A percentile compares a stretch with the other conserved stretches of the same genome.
These are phyloP conservation scores for Mollisiaceae sp. DNA, from an alignment of 2,329 filamentous ascomycete genomes.

Conservation along the genomic window DNA sequence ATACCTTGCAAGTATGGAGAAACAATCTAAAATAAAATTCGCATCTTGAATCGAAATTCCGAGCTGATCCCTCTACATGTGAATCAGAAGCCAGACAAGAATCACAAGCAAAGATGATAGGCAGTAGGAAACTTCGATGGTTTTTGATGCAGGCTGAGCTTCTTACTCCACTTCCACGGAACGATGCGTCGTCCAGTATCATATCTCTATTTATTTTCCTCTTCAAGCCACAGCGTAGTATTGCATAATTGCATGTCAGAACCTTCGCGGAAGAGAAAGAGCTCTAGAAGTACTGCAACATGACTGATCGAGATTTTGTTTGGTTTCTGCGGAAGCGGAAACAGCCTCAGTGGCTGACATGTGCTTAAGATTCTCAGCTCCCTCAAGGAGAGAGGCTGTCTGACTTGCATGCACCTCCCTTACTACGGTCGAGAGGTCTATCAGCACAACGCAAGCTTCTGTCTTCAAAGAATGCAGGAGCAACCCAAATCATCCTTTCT, in stretches of 20 bases:
- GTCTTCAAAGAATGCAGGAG: too few species aligned
- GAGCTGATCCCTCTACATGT: too few species aligned
- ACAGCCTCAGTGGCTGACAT: background rate
- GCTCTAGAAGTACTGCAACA: background rate
- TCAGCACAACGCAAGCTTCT: too few species aligned
- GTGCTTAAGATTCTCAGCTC: background rate
- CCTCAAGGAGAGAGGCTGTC: background rate
- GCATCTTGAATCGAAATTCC: background rate
- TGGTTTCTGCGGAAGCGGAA: background rate
- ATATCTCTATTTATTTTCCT: background rate
- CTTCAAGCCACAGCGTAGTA: constrained; percentile 2
- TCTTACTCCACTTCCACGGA: background rate
- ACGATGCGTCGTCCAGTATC: background rate
- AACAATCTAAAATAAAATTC: background rate
- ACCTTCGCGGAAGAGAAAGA: background rate
- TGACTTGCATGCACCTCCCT: background rate
- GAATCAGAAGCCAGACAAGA: too few species aligned
- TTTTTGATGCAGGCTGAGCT: background rate
- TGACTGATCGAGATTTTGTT: background rate
- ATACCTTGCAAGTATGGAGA: background rate
- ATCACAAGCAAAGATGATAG: background rate
- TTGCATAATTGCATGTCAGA: background rate
- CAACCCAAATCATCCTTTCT: too few species aligned
- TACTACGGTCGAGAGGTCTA: too few species aligned
- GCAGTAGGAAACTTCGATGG: background rate